Percentiles rank a stretch among this genome's conserved stretches.
These are phyloP conservation scores for Trypanosoma rangeli DNA, from an alignment of 208 protist species.

Conservation along the genomic window DNA sequence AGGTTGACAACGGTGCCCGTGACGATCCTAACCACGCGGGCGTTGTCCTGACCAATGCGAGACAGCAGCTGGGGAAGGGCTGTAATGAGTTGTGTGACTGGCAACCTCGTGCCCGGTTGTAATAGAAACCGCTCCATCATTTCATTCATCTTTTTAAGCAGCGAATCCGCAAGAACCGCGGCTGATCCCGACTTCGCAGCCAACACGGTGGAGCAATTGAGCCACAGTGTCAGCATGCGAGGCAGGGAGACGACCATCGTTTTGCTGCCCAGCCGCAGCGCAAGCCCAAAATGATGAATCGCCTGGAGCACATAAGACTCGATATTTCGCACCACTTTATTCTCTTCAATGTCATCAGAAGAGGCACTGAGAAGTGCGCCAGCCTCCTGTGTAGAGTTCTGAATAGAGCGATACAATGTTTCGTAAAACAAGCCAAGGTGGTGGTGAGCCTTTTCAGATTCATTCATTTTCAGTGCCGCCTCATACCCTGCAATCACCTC, in stretches of 20 bases:
- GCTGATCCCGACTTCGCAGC: constrained; percentile 23
- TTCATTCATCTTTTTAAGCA: constrained; percentile 30
- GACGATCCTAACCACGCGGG: constrained; percentile 52
- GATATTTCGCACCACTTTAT: constrained; percentile 39
- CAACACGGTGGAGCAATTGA: constrained; percentile 70
- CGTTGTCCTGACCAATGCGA: constrained; percentile 74
- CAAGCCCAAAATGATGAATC: constrained; percentile 81
- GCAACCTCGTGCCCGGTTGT: constrained; percentile 32
- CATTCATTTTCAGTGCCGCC: constrained; percentile 50
- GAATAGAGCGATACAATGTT: constrained; percentile 46
- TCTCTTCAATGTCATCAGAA: constrained; percentile 16
- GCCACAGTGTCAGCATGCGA: constrained; percentile 95
- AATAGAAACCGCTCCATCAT: constrained; percentile 32
- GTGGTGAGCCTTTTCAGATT: constrained; percentile 91
- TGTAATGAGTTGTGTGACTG: constrained; percentile 58
- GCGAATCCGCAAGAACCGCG: constrained; percentile 21
- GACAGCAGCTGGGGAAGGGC: constrained; percentile 91
- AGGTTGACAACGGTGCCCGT: constrained; percentile 62
- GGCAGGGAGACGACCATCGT: constrained; percentile 93
- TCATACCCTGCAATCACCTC: constrained; percentile 87
- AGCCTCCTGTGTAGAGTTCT: constrained; percentile 1
- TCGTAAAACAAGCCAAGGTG: constrained; percentile 94
- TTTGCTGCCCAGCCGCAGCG: constrained; percentile 76
- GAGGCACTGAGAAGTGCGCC: not conserved
- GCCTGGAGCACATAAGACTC: constrained; percentile 50